Conservation (phyloP, 805 yeast genomes). For the Sugiyamaella chiloensis region DNA sequence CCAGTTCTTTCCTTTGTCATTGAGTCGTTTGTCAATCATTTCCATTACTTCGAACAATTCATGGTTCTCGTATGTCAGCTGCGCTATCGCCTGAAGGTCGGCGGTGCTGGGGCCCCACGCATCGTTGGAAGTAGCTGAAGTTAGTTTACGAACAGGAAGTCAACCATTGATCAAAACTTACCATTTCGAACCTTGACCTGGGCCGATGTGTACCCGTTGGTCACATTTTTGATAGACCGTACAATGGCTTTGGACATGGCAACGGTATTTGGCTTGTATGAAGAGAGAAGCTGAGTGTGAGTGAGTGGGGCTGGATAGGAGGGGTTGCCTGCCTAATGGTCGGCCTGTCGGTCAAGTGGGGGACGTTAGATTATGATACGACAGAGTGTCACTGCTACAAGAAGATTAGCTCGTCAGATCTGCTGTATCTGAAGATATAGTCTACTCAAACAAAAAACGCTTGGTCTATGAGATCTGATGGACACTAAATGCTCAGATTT, state of each 20-base stretch:
- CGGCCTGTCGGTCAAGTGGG: too few species aligned
- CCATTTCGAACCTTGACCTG: slow-evolving; percentile 81
- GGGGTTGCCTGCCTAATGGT: too few species aligned
- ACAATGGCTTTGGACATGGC: slow-evolving; percentile 72
- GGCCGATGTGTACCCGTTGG: slow-evolving; percentile 82
- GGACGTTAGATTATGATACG: too few species aligned
- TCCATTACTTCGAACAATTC: slow-evolving; percentile 90
- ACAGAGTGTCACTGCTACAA: too few species aligned
- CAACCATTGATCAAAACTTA: slow-evolving; percentile 22
- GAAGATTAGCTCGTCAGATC: too few species aligned
- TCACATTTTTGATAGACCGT: slow-evolving; percentile 82
- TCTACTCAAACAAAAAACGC: too few species aligned
- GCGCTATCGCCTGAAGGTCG: slow-evolving; percentile 81
- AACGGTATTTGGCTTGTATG: too few species aligned
- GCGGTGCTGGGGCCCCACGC: slow-evolving; percentile 76
- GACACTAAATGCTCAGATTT: too few species aligned
- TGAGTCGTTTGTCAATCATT: slow-evolving; percentile 84
- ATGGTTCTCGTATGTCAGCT: slow-evolving; percentile 62
- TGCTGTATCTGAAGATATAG: too few species aligned
- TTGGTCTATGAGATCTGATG: too few species aligned
- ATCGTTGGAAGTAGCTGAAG: slow-evolving; percentile 89
- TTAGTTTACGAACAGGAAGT: neutral
- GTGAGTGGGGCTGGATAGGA: too few species aligned
- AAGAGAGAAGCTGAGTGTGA: too few species aligned
- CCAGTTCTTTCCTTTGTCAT: slow-evolving; percentile 97